Conservation (phyloP, 2,329 filamentous ascomycete species). For the Ustulina deusta region DNA sequence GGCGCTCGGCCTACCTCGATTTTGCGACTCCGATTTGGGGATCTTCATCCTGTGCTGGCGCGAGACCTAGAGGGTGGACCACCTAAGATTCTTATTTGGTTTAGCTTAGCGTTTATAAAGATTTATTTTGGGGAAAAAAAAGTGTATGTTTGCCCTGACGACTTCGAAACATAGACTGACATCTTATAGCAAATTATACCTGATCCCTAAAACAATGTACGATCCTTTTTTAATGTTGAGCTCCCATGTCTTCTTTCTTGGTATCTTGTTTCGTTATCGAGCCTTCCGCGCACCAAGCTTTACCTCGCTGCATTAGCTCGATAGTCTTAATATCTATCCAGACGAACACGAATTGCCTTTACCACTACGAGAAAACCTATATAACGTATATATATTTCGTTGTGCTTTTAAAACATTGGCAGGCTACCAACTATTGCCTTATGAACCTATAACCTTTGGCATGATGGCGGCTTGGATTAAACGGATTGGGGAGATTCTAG, state of each 20-base stretch:
- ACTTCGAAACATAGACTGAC: too few relatives aligned
- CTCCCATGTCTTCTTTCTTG: constrained; percentile 51
- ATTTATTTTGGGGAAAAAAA: too few relatives aligned
- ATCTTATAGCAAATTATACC: too few relatives aligned
- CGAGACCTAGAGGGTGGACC: too few relatives aligned
- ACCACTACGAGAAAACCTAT: constrained; percentile 36
- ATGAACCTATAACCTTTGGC: constrained; percentile 40
- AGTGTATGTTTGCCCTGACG: too few relatives aligned
- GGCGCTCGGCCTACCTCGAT: too few relatives aligned
- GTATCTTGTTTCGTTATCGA: constrained; percentile 47
- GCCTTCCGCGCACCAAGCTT: constrained; percentile 45
- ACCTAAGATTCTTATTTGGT: too few relatives aligned
- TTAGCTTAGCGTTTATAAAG: too few relatives aligned
- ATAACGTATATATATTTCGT: constrained; percentile 45
- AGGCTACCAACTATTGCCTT: constrained; percentile 38
- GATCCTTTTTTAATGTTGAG: constrained; percentile 53
- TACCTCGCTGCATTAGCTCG: constrained; percentile 40
- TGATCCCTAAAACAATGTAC: constrained; percentile 50
- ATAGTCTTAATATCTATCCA: constrained; percentile 47
- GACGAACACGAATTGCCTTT: constrained; percentile 41
- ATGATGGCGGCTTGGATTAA: constrained; percentile 42
- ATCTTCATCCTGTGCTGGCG: too few relatives aligned
- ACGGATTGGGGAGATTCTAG: constrained; percentile 38
- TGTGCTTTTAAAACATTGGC: constrained; percentile 41
- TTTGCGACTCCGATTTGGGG: too few relatives aligned